Percentiles rank a stretch among this genome's conserved stretches.
Conservation (phyloP, 371 early-diverging fungal species). For the Mucor saturninus region DNA sequence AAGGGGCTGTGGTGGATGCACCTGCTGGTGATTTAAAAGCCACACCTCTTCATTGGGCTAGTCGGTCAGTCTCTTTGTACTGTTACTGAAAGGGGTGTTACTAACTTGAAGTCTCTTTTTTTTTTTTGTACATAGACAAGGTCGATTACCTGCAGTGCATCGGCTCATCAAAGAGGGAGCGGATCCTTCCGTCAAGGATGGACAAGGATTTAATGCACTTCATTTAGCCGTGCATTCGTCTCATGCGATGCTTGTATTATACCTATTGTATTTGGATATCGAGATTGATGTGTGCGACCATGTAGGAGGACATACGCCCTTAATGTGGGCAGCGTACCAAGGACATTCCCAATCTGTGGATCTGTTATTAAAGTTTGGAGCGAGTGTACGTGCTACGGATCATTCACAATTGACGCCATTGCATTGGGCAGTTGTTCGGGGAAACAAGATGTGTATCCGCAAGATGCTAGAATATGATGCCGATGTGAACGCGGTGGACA, state of each 20-base stretch:
- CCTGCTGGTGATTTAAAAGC: conserved; percentile 80
- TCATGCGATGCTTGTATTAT: conserved; percentile 75
- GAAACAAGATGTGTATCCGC: conserved; percentile 46
- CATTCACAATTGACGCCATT: conserved; percentile 79
- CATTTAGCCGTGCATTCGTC: conserved; percentile 93
- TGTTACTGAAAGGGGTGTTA: not conserved
- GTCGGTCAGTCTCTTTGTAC: conserved; percentile 47
- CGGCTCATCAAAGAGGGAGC: conserved; percentile 82
- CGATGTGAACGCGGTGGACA: conserved; percentile 48
- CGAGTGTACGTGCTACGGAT: conserved; percentile 71
- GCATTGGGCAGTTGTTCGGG: conserved; percentile 78
- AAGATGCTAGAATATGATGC: conserved; percentile 62
- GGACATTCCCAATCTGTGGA: conserved; percentile 73
- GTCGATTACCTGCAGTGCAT: conserved; percentile 75
- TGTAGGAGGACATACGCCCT: conserved; percentile 79
- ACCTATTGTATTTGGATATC: conserved; percentile 68
- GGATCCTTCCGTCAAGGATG: conserved; percentile 72
- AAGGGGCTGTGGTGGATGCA: conserved; percentile 78
- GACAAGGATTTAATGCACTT: conserved; percentile 88
- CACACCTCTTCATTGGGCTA: conserved; percentile 92
- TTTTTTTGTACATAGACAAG: conserved; percentile 50
- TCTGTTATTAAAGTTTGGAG: conserved; percentile 72
- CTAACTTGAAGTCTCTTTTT: not conserved
- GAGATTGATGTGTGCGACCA: conserved; percentile 78
- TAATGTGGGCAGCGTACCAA: conserved; percentile 96